Evolutionary conservation across 805 yeast species (phyloP), one percentile per base, ranked within the genome.

Genomic region (Komagataella ulmi): DNA sequence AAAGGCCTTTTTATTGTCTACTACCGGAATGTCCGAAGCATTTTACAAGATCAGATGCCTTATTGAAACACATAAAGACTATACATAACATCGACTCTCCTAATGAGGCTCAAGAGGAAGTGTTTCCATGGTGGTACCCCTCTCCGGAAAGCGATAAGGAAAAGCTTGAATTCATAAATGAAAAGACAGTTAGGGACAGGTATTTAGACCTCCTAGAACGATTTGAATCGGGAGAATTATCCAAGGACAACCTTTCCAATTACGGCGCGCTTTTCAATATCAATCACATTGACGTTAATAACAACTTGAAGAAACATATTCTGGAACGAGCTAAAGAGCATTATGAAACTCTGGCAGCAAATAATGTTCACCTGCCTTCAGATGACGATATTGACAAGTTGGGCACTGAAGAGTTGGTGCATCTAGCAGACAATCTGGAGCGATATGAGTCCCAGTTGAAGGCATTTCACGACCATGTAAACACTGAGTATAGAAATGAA

Each of bases 21-120:
- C 67, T 82, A 12, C 86, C 86, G 1, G 86, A 81, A 56, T 85
- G 91, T 62, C 75, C 73, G 50, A 72, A 76, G 54, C 73, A 73
- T 47, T 83, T 81, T 59, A 73, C 79, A 0, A 63, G 84, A 51
- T 69, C 81, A 0, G 85, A 80, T 55, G 85, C 83, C 1, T 69
- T 85, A 54, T 74, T 81, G 17, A 76, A 79, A 55, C 91, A 85
- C 63, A 69, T 83, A 53, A 72, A 78, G 46, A 73, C 80, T 0
- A 80, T 74, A 1, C 90, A 84, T 60, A 80, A 77, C 52, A 67
- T 77, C 47, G 76, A 62, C n/a, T 18, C 44, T 18, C 54, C 64
- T 6, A 58, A 54, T 40, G 56, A 54, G 40, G 47, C 58, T 19
- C 50, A 52, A n/a, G 44, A 45, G 7, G 53, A 40, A 45, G 40